These are phyloP conservation scores for Aspergillus persii DNA, from an alignment of 2,329 filamentous ascomycete genomes.

Conservation along the genomic window DNA sequence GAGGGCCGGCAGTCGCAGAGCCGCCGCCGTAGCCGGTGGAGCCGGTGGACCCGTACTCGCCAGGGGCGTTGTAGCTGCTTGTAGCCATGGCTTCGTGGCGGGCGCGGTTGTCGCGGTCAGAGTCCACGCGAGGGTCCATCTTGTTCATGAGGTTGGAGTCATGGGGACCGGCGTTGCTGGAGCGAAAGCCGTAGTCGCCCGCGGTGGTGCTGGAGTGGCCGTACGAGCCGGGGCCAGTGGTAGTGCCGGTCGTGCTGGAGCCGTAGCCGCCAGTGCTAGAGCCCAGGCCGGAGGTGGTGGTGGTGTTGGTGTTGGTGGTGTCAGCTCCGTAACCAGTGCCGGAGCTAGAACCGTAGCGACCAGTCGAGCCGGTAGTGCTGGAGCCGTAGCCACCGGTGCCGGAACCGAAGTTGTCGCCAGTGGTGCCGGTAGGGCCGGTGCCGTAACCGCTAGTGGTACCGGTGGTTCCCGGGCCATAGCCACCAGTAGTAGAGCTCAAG, in stretches of 20 bases:
- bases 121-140: slow-evolving; percentile 31
- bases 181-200: slow-evolving; percentile 1
- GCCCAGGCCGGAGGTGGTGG: background rate
- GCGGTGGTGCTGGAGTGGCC: slow-evolving; percentile 18
- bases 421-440: background rate
- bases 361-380: background rate
- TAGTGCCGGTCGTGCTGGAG: slow-evolving; percentile 2
- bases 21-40: slow-evolving; percentile 16
- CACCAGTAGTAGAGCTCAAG: too few species aligned
- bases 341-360: background rate
- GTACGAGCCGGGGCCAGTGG: background rate
- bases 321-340: background rate
- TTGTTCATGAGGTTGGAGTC: slow-evolving; percentile 31
- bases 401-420: background rate
- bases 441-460: background rate
- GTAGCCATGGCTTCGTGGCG: slow-evolving; percentile 8
- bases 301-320: background rate
- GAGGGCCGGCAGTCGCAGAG: slow-evolving; percentile 36
- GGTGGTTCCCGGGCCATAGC: background rate
- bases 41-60: slow-evolving; percentile 9
- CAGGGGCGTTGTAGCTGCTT: slow-evolving; percentile 9
- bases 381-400: background rate
- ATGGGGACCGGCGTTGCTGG: slow-evolving; percentile 37
- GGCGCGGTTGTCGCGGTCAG: slow-evolving; percentile 34
- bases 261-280: slow-evolving; percentile 1